phyloP scores from a whole-genome alignment of 179 eudicot species.

The Spinacia oleracea region DNA sequence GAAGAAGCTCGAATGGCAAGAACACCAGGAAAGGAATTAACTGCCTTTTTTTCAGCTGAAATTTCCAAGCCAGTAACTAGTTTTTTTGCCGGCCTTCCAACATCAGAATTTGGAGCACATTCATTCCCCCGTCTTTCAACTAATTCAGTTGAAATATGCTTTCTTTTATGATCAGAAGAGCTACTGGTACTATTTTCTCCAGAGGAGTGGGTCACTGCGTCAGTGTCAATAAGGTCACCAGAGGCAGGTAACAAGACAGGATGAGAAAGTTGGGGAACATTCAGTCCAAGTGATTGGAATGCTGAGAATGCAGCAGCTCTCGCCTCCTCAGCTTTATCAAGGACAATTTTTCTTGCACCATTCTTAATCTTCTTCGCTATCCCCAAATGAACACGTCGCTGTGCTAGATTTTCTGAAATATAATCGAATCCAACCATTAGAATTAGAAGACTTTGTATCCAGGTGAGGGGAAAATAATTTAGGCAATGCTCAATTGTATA shows the following conservation, averaged over 20 bases:
- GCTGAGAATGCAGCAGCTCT: slow-evolving; percentile 91
- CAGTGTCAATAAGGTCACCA: slow-evolving; percentile 35
- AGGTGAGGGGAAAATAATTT: neutral
- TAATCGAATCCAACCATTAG: slow-evolving; percentile 20
- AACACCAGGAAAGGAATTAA: slow-evolving; percentile 24
- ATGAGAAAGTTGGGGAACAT: slow-evolving; percentile 65
- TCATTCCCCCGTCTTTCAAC: slow-evolving; percentile 27
- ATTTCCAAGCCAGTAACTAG: slow-evolving; percentile 29
- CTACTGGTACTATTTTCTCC: slow-evolving; percentile 49
- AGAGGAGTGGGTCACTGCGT: slow-evolving; percentile 43
- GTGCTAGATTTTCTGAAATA: slow-evolving; percentile 54
- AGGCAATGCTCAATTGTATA: neutral
- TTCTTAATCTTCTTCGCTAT: slow-evolving; percentile 92
- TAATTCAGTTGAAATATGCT: slow-evolving; percentile 26
- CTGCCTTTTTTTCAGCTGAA: slow-evolving; percentile 27
- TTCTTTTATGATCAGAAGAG: slow-evolving; percentile 36
- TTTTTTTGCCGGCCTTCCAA: slow-evolving; percentile 32
- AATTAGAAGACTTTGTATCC: slow-evolving; percentile 10
- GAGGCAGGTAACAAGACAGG: slow-evolving; percentile 42
- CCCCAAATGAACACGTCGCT: slow-evolving; percentile 74
- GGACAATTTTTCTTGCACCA: slow-evolving; percentile 89
- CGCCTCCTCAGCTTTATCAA: slow-evolving; percentile 99
- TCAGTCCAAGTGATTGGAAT: slow-evolving; percentile 90
- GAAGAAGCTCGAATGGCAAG: slow-evolving; percentile 25
- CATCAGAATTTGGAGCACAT: slow-evolving; percentile 33